Evolutionary conservation across 345 rosid species (phyloP), one percentile per base, ranked within the genome.

Genomic region (Citrus hindsii): DNA sequence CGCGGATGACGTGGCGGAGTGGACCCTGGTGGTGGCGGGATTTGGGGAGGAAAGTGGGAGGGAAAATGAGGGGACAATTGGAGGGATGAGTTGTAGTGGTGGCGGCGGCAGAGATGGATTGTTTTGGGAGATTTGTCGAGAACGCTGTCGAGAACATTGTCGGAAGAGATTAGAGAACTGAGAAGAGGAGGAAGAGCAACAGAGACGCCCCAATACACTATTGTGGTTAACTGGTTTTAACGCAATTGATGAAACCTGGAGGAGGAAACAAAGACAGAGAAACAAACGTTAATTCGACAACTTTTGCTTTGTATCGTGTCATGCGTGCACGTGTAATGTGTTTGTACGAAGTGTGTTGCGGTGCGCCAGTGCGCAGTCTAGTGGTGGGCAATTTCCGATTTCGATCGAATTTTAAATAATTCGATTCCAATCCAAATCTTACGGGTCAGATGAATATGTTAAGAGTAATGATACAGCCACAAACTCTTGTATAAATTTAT

Each of bases 1-100:
- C 83, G 40, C 82, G 80, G 30, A 91, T 78, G 60, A 62, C 79
- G 73, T 82, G 80, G 77, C 27, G 74, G 77, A 18, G 51, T 53
- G 22, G 22, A 1, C 7, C 58, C 58, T 6, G 73, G 32, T 75
- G 78, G 33, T 2, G 53, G 9, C 51, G 84, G 73, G 61, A 83
- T 60, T 38, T 76, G 48, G 76, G 65, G 1, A 10, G 75, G 71
- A 2, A 69, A 53, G 6, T 18, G 22, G 19, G 58, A 53, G 7
- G 22, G 58, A 53, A 53, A 53, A 53, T 53, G 69, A 40, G 51
- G 51, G 33, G 37, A 37, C 60, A 48, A 68, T 56, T 32, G 37
- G 63, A 58, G 46, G 63, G 80, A 69, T 69, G 9, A 9, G 71
- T 68, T 33, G 71, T 38, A 55, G 73, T 16, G 60, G 64, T 3